Evolutionary conservation across 495 filamentous ascomycete genomes (phyloP), one percentile per base, ranked within the genome.

Genomic region (Penicillium nucicola): DNA sequence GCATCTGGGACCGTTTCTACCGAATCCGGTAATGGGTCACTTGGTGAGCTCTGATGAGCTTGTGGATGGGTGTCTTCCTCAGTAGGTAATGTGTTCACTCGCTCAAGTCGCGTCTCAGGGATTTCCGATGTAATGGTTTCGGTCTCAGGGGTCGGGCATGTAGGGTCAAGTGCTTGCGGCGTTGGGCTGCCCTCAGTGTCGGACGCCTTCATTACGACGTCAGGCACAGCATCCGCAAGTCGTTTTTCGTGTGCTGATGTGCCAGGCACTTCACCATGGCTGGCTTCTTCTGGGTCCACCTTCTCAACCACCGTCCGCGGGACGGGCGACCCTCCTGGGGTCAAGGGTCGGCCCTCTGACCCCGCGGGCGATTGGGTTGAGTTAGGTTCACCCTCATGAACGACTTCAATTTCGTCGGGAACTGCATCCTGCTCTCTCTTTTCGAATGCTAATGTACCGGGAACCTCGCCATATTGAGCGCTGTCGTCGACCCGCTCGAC

Each of bases 251-350:
- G 87, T 39, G 88, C 90, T 40, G 78, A 69, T 3, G 92, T 95
- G 13, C 92, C 91, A 17, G 91, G 91, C 17, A 95, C 79, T 56
- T 96, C 92, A 15, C 92, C 92, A 68, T 95, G 79, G 55, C 87
- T 87, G 68, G 84, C 81, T 23, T 70, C 64, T 28, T 74, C 68
- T 10, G 77, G 73, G 50, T 88, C 84, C 39, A 95, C 79, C 70
- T 86, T 89, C 68, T 95, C 89, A 20, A 96, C 88, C 40, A 92
- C 75, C 12, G 86, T 95, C 48, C 72, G 81, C n/a, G 91, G 91
- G 56, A 95, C 84, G 25, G 87, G 83, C 12, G 75, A 69, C 48
- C 77, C 76, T 53, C 77, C 72, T 44, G 79, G 80, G 42, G 79
- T 78, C 32, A 62, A 49, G 20, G 76, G 64, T 38, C 67, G 62